Percentiles rank a stretch among this genome's conserved stretches.
phyloP scores from a whole-genome alignment of 768 basidiomycete species.

The Lactarius trivialis region DNA sequence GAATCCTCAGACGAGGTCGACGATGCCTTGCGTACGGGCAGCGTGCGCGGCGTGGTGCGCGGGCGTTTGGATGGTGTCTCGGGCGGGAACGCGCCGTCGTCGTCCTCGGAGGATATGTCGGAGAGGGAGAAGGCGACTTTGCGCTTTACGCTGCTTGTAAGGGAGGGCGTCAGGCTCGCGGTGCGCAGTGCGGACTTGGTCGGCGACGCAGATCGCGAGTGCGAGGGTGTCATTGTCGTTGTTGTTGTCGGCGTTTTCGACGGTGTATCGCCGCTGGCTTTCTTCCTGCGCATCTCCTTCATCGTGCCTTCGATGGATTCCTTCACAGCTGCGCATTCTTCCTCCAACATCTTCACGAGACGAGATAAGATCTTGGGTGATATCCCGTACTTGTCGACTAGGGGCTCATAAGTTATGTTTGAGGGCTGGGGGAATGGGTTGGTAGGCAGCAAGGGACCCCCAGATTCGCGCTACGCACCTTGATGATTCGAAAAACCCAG shows the following conservation, averaged over 20 bases:
- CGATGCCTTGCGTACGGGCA: slow-evolving; percentile 7
- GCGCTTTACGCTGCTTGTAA: slow-evolving; percentile 11
- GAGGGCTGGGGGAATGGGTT: not conserved
- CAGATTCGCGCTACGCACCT: slow-evolving; percentile 11
- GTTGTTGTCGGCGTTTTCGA: not conserved
- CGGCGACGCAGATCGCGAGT: slow-evolving; percentile 14
- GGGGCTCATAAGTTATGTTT: not conserved
- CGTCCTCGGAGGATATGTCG: slow-evolving; percentile 5
- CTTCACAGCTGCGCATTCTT: slow-evolving; percentile 8
- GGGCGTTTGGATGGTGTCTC: slow-evolving; percentile 20
- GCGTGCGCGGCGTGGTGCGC: slow-evolving; percentile 8
- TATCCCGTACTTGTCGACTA: slow-evolving; percentile 4
- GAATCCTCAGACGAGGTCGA: slow-evolving; percentile 7
- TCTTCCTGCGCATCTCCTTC: slow-evolving; percentile 11
- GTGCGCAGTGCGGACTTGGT: slow-evolving; percentile 20
- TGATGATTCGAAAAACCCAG: slow-evolving; percentile 20
- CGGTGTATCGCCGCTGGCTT: not conserved
- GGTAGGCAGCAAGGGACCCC: not conserved
- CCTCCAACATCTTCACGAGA: slow-evolving; percentile 8
- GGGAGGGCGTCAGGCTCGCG: not conserved
- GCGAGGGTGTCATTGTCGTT: slow-evolving; percentile 5
- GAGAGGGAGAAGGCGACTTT: slow-evolving; percentile 20
- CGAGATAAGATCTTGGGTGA: not conserved
- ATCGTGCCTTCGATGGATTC: slow-evolving; percentile 3
- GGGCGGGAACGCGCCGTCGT: slow-evolving; percentile 4